Percentiles rank a stretch among this genome's conserved stretches.
phyloP scores from a whole-genome alignment of 768 basidiomycete species.

The Tulasnella sp. region DNA sequence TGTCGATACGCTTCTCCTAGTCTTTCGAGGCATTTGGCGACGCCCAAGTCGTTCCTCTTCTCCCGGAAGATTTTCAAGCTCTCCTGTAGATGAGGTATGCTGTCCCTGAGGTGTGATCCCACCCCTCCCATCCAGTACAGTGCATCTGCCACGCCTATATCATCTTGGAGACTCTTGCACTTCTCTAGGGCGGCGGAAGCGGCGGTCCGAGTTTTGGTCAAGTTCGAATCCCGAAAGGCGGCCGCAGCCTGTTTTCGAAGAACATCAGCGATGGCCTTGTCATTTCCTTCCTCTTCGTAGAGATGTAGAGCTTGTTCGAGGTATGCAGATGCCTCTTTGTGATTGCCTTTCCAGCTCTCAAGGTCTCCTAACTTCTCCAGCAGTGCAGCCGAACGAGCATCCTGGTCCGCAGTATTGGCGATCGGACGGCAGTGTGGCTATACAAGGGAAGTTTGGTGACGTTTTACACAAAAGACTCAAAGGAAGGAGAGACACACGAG shows the following conservation, averaged over 20 bases:
- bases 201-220: neutral
- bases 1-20: too few relatives aligned
- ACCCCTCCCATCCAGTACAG: neutral
- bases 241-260: neutral
- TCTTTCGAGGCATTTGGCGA: too few relatives aligned
- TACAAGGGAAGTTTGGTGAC: neutral
- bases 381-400: neutral
- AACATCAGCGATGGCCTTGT: neutral
- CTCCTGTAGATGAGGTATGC: too few relatives aligned
- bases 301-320: neutral
- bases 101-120: too few relatives aligned
- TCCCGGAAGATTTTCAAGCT: too few relatives aligned
- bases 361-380: neutral
- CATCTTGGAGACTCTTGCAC: neutral
- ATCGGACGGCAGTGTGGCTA: neutral
- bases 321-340: neutral
- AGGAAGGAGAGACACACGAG: neutral
- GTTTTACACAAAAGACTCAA: neutral
- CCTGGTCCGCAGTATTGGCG: neutral
- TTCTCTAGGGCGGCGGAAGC: neutral
- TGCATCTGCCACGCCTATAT: neutral
- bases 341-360: neutral
- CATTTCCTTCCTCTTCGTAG: neutral
- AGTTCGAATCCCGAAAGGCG: neutral
- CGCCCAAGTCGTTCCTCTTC: too few relatives aligned